Evolutionary conservation across 495 filamentous ascomycete genomes (phyloP).

Genomic region (Oleoguttula mirabilis): DNA sequence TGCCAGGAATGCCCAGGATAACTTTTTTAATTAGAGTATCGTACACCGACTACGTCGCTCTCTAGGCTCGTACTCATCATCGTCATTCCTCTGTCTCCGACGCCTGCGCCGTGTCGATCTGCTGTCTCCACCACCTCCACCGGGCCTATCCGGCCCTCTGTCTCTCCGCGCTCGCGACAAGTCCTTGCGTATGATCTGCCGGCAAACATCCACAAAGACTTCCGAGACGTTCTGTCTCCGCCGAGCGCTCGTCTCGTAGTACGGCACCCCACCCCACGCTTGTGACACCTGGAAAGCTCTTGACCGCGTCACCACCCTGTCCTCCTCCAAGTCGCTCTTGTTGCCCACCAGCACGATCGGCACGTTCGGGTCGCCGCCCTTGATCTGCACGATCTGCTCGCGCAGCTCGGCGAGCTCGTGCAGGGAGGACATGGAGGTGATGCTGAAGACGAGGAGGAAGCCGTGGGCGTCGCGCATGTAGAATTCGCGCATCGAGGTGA

Average conservation of each 20-base stretch:
- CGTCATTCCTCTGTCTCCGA: too few relatives aligned
- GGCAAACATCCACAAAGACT: constrained; percentile 61
- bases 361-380: constrained; percentile 71
- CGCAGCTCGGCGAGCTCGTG: constrained; percentile 77
- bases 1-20: too few relatives aligned
- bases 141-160: too few relatives aligned
- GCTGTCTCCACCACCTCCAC: too few relatives aligned
- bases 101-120: too few relatives aligned
- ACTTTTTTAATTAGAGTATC: too few relatives aligned
- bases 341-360: constrained; percentile 96
- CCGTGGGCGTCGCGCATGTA: constrained; percentile 95
- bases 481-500: constrained; percentile 65
- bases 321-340: constrained; percentile 90
- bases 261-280: constrained; percentile 79
- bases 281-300: constrained; percentile 79
- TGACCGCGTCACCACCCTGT: constrained; percentile 68
- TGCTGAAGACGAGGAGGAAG: constrained; percentile 94
- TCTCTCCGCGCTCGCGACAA: constrained; percentile 7
- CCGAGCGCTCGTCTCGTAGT: constrained; percentile 87
- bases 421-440: constrained; percentile 76
- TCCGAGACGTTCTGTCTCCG: constrained; percentile 85
- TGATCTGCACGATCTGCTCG: constrained; percentile 94
- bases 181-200: constrained; percentile 19
- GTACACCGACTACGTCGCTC: too few relatives aligned
- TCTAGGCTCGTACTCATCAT: too few relatives aligned